phyloP scores from a whole-genome alignment of 306 rosid species.

The Ceratonia siliqua region DNA sequence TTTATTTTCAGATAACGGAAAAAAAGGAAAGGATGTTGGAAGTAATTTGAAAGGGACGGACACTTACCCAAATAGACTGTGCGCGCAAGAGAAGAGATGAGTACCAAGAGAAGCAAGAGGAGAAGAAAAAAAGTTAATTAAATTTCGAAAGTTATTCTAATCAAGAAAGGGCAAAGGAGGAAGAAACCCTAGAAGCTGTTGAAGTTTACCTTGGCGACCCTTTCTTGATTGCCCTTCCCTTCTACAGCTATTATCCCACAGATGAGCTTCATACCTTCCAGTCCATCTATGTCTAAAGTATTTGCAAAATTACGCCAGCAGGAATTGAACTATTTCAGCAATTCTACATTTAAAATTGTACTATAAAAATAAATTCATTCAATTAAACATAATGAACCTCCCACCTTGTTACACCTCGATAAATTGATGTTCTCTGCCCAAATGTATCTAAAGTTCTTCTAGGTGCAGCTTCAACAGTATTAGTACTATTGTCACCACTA shows the following conservation, averaged over 20 bases:
- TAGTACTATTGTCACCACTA: conserved; percentile 55
- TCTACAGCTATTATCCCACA: conserved; percentile 98
- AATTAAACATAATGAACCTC: too few species aligned
- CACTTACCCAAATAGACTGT: conserved; percentile 75
- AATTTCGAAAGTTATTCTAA: too few species aligned
- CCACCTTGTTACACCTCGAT: conserved; percentile 95
- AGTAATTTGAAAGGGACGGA: not conserved
- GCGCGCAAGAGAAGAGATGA: conserved; percentile 34
- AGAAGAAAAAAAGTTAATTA: conserved; percentile 1
- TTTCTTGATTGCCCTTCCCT: conserved; percentile 99
- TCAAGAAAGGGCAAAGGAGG: not conserved
- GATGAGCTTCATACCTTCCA: conserved; percentile 97
- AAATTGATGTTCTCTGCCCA: conserved; percentile 96
- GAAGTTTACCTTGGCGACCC: conserved; percentile 87
- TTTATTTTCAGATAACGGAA: not conserved
- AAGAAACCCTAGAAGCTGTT: conserved; percentile 17
- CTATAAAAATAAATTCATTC: not conserved
- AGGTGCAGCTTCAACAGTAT: conserved; percentile 61
- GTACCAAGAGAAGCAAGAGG: conserved; percentile 25
- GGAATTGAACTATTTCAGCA: not conserved
- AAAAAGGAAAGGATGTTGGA: not conserved
- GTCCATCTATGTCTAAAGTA: conserved; percentile 94
- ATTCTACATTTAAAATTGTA: not conserved
- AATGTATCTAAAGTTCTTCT: conserved; percentile 86
- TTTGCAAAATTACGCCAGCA: not conserved